Evolutionary conservation across 108 stramenopile genomes (phyloP).

Genomic region (Pelagomonas calceolata): DNA sequence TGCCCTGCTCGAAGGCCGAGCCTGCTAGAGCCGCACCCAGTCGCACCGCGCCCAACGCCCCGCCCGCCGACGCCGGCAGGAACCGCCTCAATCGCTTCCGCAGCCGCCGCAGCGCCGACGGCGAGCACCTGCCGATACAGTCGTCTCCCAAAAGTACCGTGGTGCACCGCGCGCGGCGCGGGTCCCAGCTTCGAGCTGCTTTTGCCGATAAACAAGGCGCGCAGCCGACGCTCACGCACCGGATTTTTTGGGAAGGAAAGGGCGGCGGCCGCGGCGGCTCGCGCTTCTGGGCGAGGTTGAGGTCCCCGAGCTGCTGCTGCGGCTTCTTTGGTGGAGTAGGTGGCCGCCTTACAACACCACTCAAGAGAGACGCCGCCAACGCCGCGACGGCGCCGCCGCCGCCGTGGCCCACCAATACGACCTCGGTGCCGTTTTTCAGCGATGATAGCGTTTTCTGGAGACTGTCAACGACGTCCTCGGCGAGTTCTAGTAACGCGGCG

Average conservation of each 20-base stretch:
- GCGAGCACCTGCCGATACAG: conserved; percentile 51
- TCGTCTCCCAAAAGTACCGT: conserved; percentile 70
- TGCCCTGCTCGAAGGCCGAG: background rate
- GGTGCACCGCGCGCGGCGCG: conserved; percentile 7
- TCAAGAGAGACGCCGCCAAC: background rate
- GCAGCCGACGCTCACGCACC: background rate
- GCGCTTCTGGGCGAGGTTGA: background rate
- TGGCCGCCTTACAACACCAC: background rate
- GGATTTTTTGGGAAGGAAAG: background rate
- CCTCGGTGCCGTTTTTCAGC: background rate
- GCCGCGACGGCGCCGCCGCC: background rate
- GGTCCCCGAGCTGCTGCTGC: background rate
- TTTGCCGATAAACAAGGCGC: background rate
- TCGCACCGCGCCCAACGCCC: background rate
- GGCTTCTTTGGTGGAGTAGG: background rate
- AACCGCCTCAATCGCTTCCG: conserved; percentile 33
- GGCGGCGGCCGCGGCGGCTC: background rate
- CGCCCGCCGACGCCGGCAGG: background rate
- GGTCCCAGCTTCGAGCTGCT: background rate
- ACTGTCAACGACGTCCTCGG: background rate
- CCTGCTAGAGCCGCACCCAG: background rate
- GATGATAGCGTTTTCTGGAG: background rate
- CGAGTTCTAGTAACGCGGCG: too few relatives aligned
- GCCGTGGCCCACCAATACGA: background rate
- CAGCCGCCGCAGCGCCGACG: conserved; percentile 41